Conservation (phyloP, 352 stramenopile genomes). For the Pythium angustatum region DNA sequence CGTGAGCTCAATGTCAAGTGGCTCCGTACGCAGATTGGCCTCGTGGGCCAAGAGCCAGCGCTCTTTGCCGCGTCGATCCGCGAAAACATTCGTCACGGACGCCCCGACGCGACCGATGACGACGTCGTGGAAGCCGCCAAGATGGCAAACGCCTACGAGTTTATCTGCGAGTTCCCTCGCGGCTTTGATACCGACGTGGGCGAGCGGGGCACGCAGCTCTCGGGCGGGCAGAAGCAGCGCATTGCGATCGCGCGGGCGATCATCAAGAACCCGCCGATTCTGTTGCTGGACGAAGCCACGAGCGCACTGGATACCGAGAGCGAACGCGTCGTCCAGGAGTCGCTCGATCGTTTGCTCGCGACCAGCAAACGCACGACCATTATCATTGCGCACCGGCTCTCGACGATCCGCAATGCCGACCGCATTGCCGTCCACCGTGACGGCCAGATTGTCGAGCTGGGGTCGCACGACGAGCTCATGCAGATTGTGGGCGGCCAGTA, state of each 20-base stretch:
- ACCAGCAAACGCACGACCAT: constrained; percentile 77
- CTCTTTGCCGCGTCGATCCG: constrained; percentile 31
- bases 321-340: constrained; percentile 90
- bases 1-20: constrained; percentile 67
- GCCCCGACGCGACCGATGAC: constrained; percentile 10
- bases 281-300: constrained; percentile 81
- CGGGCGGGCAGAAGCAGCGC: constrained; percentile 92
- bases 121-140: constrained; percentile 16
- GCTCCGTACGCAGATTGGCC: constrained; percentile 73
- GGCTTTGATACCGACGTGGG: constrained; percentile 88
- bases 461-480: constrained; percentile 84
- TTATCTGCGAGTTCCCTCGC: constrained; percentile 81
- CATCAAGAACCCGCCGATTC: constrained; percentile 78
- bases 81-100: constrained; percentile 20
- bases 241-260: constrained; percentile 92
- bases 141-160: constrained; percentile 39
- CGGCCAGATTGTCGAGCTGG: constrained; percentile 74
- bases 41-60: constrained; percentile 87
- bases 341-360: constrained; percentile 63
- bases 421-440: constrained; percentile 81
- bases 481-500: constrained; percentile 31
- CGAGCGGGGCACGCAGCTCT: constrained; percentile 83
- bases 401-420: constrained; percentile 74
- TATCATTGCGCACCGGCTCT: constrained; percentile 81
- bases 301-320: constrained; percentile 64